Base-by-base conservation (phyloP, 225 moss, liverwort and hornwort genomes). In the Marchantia paleacea region DNA sequence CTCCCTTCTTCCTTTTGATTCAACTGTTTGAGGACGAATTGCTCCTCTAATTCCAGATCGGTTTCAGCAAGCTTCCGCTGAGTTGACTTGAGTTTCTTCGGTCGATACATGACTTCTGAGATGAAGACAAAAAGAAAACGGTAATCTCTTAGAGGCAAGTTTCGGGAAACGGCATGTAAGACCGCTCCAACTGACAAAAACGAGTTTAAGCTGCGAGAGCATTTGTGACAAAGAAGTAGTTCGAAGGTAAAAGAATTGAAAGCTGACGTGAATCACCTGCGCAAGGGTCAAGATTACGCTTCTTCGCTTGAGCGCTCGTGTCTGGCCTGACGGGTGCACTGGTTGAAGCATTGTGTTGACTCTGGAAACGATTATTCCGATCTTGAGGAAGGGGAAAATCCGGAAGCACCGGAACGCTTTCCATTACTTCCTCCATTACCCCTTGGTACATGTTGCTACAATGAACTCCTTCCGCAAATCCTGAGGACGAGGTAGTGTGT, bases 1-100 rank as follows among this genome's bases (percentile, higher is more conserved):
- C 8, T 67, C 26, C 66, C 78, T 15, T 78, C 78, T 68, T 78
- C 78, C 18, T 52, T 51, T 16, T 78, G 78, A 78, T 67, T 66
- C 52, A 78, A 64, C 78, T 87, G 84, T 72, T 82, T 73, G 2
- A 78, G 75, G 25, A 85, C 75, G 60, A 82, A 88, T 47, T 83
- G 81, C 75, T 88, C 82, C 73, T 88, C 85, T 77, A 88, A 75
- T 72, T 88, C 85, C 12, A 88, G n/a, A 61, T 88, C 87, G 29
- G 85, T 87, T 68, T 82, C 82, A 12, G 87, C 87, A 15, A 82
- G 85, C 47, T 12, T 73, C 52, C 82, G 82, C 73, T 87, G 87
- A 8, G 84, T 84, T 16, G 82, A 26, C 76, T 85, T 88, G 47
- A 75, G 67, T 69, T 85, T 88, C 65, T 85, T 85, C 3, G 75